Conservation (phyloP, 228 moss, liverwort and hornwort genomes). For the Sphagnum fallax region DNA sequence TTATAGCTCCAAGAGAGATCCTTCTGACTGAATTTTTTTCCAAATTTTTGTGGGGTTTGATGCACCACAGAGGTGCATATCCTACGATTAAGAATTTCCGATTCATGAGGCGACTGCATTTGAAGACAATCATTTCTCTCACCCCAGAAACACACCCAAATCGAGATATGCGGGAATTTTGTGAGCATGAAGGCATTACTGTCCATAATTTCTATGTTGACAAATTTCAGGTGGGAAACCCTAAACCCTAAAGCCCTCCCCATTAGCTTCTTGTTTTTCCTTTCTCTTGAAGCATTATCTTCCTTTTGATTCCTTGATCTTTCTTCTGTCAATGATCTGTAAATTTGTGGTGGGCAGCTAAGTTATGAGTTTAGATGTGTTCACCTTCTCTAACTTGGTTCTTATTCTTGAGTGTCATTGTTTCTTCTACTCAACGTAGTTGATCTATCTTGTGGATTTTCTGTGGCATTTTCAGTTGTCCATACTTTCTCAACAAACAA, state of each 20-base stretch:
- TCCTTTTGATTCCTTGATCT: background rate
- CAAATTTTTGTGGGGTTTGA: too few species aligned
- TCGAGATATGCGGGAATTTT: slow-evolving; percentile 87
- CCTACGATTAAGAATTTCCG: slow-evolving; percentile 94
- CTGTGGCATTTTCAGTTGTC: too few species aligned
- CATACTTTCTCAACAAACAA: too few species aligned
- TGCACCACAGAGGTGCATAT: slow-evolving; percentile 60
- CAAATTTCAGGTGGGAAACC: slow-evolving; percentile 65
- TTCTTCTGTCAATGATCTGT: background rate
- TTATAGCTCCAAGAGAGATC: too few species aligned
- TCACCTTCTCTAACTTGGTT: too few species aligned
- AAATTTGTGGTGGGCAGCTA: background rate
- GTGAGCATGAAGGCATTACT: slow-evolving; percentile 77
- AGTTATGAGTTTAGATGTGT: too few species aligned
- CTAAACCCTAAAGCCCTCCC: background rate
- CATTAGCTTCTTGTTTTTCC: background rate
- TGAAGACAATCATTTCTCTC: slow-evolving; percentile 80
- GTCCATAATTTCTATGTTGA: slow-evolving; percentile 89
- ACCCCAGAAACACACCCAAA: slow-evolving; percentile 91
- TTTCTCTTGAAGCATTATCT: background rate
- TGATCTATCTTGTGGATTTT: too few species aligned
- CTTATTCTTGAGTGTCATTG: too few species aligned
- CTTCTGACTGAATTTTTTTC: too few species aligned
- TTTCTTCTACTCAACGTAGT: too few species aligned
- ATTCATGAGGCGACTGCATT: slow-evolving; percentile 72